Evolutionary conservation across 2,329 filamentous ascomycete genomes (phyloP), one percentile per base, ranked within the genome.

Genomic region (Hypocrella siamensis): DNA sequence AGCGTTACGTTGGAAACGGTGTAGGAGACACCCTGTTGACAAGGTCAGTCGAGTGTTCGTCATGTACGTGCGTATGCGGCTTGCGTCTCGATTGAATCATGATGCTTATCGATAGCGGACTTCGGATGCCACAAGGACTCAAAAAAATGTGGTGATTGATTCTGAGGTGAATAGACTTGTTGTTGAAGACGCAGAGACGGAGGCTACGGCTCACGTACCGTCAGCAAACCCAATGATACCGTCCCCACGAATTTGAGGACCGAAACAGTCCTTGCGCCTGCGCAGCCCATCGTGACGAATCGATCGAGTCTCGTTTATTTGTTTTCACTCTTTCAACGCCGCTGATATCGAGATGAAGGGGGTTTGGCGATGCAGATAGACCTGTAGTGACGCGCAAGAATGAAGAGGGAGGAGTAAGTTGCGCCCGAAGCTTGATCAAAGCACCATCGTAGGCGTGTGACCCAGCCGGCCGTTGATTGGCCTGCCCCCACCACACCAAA

Each of bases 221-320:
- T 93, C 54, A 93, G 60, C 35, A 94, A 68, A 40, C 88, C 88
- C 35, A 94, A 68, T 46, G 80, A 88, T 42, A 93, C 72, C 31
- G 84, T 92, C 48, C 88, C 88, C 43, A 94, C 79, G 54, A 94
- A 93, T 62, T 96, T 94, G 61, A 81, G 74, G 54, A 79, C 60
- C 34, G 82, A 76, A 48, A 93, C 65, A 48, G 40, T 35, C 31
- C 35, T 38, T 27, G 36, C 39, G 33, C 75, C 73, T 46, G 67
- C 74, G 45, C 69, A 72, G 45, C 72, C 65, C 71, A 84, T 80
- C 55, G 18, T 26, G 30, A 17, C 5, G 4, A 28, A 17, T 28
- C 5, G 27, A 17, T 7, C 7, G 21, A 12, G 12, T 22, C n/a
- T n/a, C n/a, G n/a, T n/a, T n/a, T n/a, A n/a, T n/a, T n/a, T n/a